Conservation (phyloP, 2,329 filamentous ascomycete species). For the Endoconidiophora polonica region DNA sequence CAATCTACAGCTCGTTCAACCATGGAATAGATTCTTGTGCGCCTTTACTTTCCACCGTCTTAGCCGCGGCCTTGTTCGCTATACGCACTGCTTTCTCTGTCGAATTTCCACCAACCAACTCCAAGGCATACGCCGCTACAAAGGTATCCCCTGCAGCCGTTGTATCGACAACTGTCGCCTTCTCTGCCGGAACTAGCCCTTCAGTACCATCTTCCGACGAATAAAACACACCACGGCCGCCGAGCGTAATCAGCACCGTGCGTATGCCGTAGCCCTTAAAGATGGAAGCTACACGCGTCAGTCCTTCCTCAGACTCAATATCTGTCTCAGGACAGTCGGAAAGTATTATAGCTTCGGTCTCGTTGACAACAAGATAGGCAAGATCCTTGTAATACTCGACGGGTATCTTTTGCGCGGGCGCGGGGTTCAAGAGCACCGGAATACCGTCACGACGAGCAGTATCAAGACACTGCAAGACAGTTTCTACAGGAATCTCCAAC, state of each 20-base stretch:
- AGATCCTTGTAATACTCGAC: conserved; percentile 40
- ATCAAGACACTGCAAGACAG: conserved; percentile 32
- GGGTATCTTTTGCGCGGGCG: conserved; percentile 44
- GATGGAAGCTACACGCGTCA: conserved; percentile 15
- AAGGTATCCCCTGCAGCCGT: conserved; percentile 63
- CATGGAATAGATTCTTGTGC: conserved; percentile 13
- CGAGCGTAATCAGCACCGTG: conserved; percentile 52
- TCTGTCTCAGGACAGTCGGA: conserved; percentile 2
- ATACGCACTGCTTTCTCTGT: conserved; percentile 6
- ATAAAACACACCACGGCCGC: conserved; percentile 41
- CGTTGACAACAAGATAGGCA: conserved; percentile 55
- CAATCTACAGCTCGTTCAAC: conserved; percentile 10
- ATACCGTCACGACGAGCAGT: conserved; percentile 24
- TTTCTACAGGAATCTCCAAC: conserved; percentile 39
- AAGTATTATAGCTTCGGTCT: conserved; percentile 53
- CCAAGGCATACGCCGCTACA: conserved; percentile 46
- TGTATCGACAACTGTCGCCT: conserved; percentile 50
- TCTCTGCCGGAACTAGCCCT: conserved; percentile 27
- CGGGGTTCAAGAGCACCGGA: conserved; percentile 53
- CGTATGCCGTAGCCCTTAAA: conserved; percentile 45
- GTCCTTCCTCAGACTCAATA: conserved; percentile 5
- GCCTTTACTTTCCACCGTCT: conserved; percentile 12
- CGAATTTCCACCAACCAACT: conserved; percentile 7
- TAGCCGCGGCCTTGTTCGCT: conserved; percentile 11
- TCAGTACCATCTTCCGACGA: conserved; percentile 25